A percentile compares a stretch with the other conserved stretches of the same genome.
These are phyloP conservation scores for Lachnellula cervina DNA, from an alignment of 2,329 filamentous ascomycete species.

Conservation along the genomic window DNA sequence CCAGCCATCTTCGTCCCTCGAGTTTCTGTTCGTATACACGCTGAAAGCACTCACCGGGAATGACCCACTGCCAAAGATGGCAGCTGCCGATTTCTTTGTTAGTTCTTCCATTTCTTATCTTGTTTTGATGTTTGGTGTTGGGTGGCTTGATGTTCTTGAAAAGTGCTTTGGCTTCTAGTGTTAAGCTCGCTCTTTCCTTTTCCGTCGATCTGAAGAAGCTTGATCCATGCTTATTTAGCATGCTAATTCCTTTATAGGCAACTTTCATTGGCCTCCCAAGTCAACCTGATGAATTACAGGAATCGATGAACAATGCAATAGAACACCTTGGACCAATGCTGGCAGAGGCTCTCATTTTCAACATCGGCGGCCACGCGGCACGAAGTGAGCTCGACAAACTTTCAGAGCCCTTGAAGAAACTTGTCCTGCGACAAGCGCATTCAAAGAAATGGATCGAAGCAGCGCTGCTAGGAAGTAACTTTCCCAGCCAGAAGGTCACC, in stretches of 20 bases:
- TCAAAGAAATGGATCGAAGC: conserved; percentile 59
- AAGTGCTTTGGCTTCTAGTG: no score
- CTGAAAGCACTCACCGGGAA: conserved; percentile 64
- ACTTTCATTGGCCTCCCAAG: conserved; percentile 47
- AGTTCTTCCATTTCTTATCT: no score
- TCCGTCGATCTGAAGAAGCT: neutral
- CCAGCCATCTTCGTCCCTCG: conserved; percentile 51
- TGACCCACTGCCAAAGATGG: conserved; percentile 70
- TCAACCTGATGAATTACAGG: conserved; percentile 30
- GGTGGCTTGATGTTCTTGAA: no score
- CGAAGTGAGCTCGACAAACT: conserved; percentile 69
- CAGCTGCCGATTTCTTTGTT: conserved; percentile 73
- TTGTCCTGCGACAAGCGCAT: conserved; percentile 51
- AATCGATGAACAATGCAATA: conserved; percentile 46
- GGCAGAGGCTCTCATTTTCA: conserved; percentile 55
- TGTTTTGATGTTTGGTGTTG: no score
- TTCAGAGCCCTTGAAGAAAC: conserved; percentile 65
- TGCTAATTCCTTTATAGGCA: conserved; percentile 35
- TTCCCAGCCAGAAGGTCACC: conserved; percentile 54
- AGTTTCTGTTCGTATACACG: conserved; percentile 67
- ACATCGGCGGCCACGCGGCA: conserved; percentile 63
- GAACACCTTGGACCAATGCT: conserved; percentile 57
- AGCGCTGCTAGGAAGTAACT: conserved; percentile 47
- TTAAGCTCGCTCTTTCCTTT: no score
- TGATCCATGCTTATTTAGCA: neutral